Conservation (phyloP, 2,329 filamentous ascomycete genomes). For the Aspergillus ochraceus region DNA sequence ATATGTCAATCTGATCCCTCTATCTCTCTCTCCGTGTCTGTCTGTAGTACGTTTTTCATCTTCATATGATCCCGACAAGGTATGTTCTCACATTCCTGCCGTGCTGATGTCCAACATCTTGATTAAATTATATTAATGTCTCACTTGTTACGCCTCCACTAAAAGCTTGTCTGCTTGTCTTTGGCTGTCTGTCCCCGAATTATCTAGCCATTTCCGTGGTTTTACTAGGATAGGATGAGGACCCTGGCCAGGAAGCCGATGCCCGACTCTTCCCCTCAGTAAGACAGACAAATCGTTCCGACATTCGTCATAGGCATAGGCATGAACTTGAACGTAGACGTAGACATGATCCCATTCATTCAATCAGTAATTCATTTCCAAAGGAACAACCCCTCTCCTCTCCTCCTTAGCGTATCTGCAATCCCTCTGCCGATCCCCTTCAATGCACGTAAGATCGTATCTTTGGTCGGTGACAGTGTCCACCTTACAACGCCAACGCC, state of each 20-base stretch:
- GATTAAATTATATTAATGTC: background rate
- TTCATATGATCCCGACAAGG: background rate
- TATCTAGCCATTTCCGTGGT: background rate
- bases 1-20: background rate
- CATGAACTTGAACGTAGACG: background rate
- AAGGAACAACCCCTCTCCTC: no score
- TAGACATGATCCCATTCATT: background rate
- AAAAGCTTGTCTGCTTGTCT: background rate
- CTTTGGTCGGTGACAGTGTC: no score
- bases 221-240: background rate
- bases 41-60: background rate
- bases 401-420: background rate
- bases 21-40: no score
- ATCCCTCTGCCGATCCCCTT: background rate
- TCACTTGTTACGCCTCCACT: background rate
- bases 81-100: background rate
- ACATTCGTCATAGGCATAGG: background rate
- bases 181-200: background rate
- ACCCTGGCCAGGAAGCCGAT: background rate
- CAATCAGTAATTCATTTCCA: background rate
- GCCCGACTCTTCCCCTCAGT: background rate
- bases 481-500: conserved; percentile 20
- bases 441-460: no score
- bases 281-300: background rate
- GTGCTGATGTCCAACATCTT: background rate